Conservation (phyloP, 2,329 filamentous ascomycete genomes). For the Leptographium procerum region DNA sequence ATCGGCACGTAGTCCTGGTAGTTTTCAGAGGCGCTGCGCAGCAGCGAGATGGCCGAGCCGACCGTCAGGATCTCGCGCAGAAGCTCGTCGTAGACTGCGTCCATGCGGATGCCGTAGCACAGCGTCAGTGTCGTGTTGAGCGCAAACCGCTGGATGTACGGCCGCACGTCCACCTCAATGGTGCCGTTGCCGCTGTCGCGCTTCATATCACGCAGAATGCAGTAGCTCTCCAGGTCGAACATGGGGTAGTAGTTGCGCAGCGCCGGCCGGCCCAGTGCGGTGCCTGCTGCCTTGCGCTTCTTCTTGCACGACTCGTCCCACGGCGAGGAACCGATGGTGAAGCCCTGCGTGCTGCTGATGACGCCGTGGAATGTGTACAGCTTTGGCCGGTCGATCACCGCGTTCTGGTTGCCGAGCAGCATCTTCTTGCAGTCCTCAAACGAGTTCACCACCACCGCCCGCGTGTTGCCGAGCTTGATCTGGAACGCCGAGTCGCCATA, state of each 20-base stretch:
- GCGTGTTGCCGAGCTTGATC: conserved; percentile 55
- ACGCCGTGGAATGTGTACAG: conserved; percentile 76
- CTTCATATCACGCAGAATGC: conserved; percentile 62
- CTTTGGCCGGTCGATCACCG: conserved; percentile 65
- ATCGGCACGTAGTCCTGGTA: conserved; percentile 53
- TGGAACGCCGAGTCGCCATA: conserved; percentile 53
- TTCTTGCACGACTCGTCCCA: conserved; percentile 75
- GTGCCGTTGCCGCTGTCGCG: conserved; percentile 36
- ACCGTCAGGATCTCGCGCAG: conserved; percentile 65
- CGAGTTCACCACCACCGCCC: conserved; percentile 68
- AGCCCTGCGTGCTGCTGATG: conserved; percentile 64
- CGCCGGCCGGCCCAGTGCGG: conserved; percentile 59
- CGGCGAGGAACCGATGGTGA: conserved; percentile 74
- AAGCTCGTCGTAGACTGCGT: conserved; percentile 36
- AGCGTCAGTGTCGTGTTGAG: conserved; percentile 68
- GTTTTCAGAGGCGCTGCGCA: conserved; percentile 57
- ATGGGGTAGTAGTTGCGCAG: conserved; percentile 72
- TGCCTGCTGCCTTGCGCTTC: conserved; percentile 66
- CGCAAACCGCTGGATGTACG: conserved; percentile 65
- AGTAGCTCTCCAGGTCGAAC: conserved; percentile 63
- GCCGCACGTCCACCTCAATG: conserved; percentile 54
- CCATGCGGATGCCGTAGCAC: conserved; percentile 69
- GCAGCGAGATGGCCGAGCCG: conserved; percentile 64
- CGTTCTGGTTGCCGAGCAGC: conserved; percentile 69
- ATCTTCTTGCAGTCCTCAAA: conserved; percentile 64